phyloP scores from a whole-genome alignment of 139 green algal genomes.

The Coelastrella sp. region DNA sequence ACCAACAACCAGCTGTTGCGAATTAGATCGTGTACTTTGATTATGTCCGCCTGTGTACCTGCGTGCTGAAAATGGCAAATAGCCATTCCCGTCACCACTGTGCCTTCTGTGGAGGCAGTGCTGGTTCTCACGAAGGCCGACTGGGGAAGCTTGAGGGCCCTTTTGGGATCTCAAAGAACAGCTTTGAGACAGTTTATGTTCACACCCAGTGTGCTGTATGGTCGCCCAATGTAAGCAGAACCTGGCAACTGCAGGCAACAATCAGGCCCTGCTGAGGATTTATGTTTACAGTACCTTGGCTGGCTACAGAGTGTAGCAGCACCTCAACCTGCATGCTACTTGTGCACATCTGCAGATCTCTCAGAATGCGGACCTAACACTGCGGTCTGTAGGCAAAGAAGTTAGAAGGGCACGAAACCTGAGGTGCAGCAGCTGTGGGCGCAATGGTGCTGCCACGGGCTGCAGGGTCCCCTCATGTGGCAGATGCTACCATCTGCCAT shows the following conservation, averaged over 20 bases:
- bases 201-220: slow-evolving; percentile 80
- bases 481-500: slow-evolving; percentile 80
- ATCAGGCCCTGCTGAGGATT: too few relatives aligned
- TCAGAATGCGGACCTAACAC: neutral
- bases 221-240: slow-evolving; percentile 66
- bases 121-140: neutral
- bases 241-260: neutral
- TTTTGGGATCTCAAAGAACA: neutral
- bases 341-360: neutral
- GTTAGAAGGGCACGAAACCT: slow-evolving; percentile 31
- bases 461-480: slow-evolving; percentile 77
- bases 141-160: slow-evolving; percentile 33
- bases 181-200: slow-evolving; percentile 56
- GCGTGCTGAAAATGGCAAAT: neutral
- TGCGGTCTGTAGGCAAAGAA: slow-evolving; percentile 14
- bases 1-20: too few relatives aligned
- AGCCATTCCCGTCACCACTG: neutral
- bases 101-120: slow-evolving; percentile 42
- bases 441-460: slow-evolving; percentile 80
- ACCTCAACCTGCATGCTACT: neutral
- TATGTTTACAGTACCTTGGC: too few relatives aligned
- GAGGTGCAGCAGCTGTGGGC: slow-evolving; percentile 59
- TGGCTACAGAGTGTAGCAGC: neutral
- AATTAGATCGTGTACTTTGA: too few relatives aligned
- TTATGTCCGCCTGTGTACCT: too few relatives aligned